Conservation (phyloP, 352 stramenopile species). For the Globisporangium camurandrum region DNA sequence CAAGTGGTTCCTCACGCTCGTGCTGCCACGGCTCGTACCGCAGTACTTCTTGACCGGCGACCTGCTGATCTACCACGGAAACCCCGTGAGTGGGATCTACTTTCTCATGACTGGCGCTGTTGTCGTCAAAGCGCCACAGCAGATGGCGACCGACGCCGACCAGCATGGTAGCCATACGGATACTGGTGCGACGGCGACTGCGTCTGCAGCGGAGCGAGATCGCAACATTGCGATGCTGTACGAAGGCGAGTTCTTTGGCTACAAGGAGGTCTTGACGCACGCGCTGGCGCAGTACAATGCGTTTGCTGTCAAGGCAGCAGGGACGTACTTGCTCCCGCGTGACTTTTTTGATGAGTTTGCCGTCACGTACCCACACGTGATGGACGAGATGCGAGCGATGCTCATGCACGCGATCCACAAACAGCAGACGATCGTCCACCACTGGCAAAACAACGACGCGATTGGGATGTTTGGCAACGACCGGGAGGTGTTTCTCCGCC, state of each 20-base stretch:
- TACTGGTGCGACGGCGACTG: constrained; percentile 1
- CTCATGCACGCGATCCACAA: constrained; percentile 70
- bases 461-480: constrained; percentile 50
- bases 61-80: constrained; percentile 65
- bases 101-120: constrained; percentile 64
- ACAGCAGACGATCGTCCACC: constrained; percentile 61
- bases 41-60: constrained; percentile 67
- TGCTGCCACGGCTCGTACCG: constrained; percentile 53
- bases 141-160: neutral
- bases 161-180: neutral
- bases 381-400: constrained; percentile 61
- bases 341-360: constrained; percentile 53
- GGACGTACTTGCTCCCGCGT: constrained; percentile 55
- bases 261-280: constrained; percentile 65
- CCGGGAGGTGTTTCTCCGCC: constrained; percentile 27
- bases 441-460: constrained; percentile 65
- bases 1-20: constrained; percentile 73
- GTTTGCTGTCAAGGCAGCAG: constrained; percentile 48
- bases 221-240: constrained; percentile 58
- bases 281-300: constrained; percentile 55
- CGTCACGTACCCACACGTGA: constrained; percentile 40
- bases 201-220: constrained; percentile 17
- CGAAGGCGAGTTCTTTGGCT: constrained; percentile 72
- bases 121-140: constrained; percentile 32
- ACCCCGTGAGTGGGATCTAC: constrained; percentile 64